Evolutionary conservation across 352 stramenopile genomes (phyloP).

Genomic region (Pythium coloratum): DNA sequence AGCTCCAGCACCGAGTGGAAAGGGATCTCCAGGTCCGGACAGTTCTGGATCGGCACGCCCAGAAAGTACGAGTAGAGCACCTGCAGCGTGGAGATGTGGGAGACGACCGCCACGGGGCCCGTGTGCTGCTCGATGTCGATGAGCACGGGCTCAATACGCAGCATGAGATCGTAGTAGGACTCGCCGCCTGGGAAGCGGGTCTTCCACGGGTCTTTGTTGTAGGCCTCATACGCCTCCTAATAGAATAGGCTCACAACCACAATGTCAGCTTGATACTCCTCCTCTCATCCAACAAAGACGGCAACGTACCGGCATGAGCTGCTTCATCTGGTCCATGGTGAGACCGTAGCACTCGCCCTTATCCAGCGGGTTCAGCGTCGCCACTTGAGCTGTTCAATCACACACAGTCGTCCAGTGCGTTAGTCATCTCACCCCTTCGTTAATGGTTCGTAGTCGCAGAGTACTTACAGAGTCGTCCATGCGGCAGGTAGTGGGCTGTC

Average conservation of each 20-base stretch:
- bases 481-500: constrained; percentile 62
- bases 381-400: constrained; percentile 65
- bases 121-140: constrained; percentile 92
- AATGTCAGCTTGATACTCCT: not conserved
- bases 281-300: not conserved
- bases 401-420: not conserved
- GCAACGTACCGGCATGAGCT: constrained; percentile 52
- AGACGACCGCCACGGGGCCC: constrained; percentile 83
- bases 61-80: constrained; percentile 89
- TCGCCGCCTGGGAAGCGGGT: constrained; percentile 89
- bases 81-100: constrained; percentile 84
- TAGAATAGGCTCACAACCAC: not conserved
- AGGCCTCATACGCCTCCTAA: constrained; percentile 67
- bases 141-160: constrained; percentile 89
- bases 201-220: constrained; percentile 71
- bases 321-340: constrained; percentile 83
- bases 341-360: constrained; percentile 87
- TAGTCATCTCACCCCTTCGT: not conserved
- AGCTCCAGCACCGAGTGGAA: constrained; percentile 86
- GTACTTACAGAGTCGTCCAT: constrained; percentile 42
- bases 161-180: constrained; percentile 94
- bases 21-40: constrained; percentile 75
- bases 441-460: not conserved
- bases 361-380: constrained; percentile 79
- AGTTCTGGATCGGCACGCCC: constrained; percentile 75